Conservation (phyloP, 2,329 filamentous ascomycete species). For the Alternaria angustiovoidea region DNA sequence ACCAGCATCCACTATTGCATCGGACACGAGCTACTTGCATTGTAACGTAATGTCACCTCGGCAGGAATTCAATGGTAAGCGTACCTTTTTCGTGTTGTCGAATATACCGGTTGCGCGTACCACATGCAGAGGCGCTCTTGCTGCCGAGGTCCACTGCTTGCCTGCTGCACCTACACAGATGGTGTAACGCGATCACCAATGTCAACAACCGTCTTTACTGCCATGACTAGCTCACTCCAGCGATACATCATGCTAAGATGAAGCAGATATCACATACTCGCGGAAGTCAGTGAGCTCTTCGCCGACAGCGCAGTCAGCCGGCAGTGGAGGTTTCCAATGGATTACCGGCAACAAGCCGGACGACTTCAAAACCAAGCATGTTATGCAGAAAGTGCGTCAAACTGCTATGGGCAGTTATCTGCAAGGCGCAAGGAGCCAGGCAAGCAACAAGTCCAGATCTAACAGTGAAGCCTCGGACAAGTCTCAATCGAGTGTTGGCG, state of each 20-base stretch:
- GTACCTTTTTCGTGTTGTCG: constrained; percentile 13
- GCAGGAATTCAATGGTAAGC: constrained; percentile 35
- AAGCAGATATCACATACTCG: constrained; percentile 12
- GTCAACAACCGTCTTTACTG: neutral
- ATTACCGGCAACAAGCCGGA: constrained; percentile 44
- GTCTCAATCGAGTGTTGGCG: constrained; percentile 25
- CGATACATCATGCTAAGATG: constrained; percentile 11
- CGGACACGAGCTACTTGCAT: constrained; percentile 28
- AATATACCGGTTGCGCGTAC: constrained; percentile 5
- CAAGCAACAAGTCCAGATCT: constrained; percentile 9
- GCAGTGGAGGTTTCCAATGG: constrained; percentile 33
- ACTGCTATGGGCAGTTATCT: constrained; percentile 47
- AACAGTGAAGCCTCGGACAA: constrained; percentile 30
- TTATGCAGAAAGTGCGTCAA: constrained; percentile 47
- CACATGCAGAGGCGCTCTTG: constrained; percentile 3
- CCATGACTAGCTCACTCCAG: neutral
- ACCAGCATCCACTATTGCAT: constrained; percentile 31
- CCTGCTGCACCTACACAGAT: neutral
- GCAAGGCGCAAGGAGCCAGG: constrained; percentile 31
- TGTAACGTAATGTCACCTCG: constrained; percentile 37
- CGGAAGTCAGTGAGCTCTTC: constrained; percentile 24
- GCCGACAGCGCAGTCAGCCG: constrained; percentile 11
- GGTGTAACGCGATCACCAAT: constrained; percentile 2
- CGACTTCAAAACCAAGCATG: constrained; percentile 42
- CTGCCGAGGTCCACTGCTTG: constrained; percentile 8